Evolutionary conservation across 148 eudicot genomes (phyloP), one percentile per base, ranked within the genome.

Genomic region (Suaeda aralocaspica): DNA sequence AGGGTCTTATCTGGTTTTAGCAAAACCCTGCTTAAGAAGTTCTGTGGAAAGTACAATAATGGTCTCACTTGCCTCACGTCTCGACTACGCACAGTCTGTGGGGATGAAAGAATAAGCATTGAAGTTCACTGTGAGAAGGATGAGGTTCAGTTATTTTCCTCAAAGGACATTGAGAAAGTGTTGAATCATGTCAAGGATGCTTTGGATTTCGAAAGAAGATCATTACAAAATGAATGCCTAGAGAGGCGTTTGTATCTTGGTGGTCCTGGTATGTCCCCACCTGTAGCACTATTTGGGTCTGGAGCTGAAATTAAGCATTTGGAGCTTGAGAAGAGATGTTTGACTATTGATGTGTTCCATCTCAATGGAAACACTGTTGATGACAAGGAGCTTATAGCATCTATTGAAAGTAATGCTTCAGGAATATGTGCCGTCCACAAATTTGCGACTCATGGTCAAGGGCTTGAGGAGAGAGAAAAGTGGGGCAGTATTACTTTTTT

Each of bases 221-320:
- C 82, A 74, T 64, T 94, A 74, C 78, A 75, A 71, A 87, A 89
- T 78, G 99, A 94, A 66, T 94, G 97, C 76, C 31, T 83, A 66
- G 97, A 91, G 77, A 87, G 82, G 69, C 87, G 84, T 72, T 71
- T 94, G 72, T 87, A 84, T 72, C 77, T 69, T 73, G 95, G 95
- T 42, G 92, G 91, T 39, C 84, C 87, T 76, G 78, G 85, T 49
- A 71, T 76, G 39, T 65, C 77, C 19, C 84, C 96, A 44, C 84
- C 96, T 75, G 82, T 89, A 57, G 99, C 93, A 48, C 77, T 94
- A 48, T 86, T 94, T 70, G 99, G 99, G 50, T 83, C 92, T 67
- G 99, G 99, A 59, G 99, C 86, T 34, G 92, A 86, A 80, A 89
- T 91, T 67, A 91, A 85, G 68, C 96, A 94, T 85, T 72, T 94